These are phyloP conservation scores for Aspergillus nidulans DNA, from an alignment of 495 filamentous ascomycete genomes.

Conservation along the genomic window DNA sequence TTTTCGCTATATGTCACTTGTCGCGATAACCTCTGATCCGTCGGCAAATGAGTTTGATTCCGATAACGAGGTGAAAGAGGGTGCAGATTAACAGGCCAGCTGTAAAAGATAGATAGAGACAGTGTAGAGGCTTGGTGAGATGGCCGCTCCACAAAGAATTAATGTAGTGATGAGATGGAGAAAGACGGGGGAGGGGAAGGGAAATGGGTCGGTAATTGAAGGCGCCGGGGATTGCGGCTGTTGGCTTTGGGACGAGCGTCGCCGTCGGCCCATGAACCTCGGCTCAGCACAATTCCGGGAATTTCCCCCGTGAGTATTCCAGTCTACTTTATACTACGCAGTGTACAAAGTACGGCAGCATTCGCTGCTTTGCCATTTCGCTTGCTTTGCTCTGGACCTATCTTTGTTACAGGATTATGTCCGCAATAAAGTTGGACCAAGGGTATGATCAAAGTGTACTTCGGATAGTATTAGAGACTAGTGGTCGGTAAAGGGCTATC, in stretches of 20 bases:
- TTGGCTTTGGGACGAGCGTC: slow-evolving; percentile 1
- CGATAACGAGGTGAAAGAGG: neutral
- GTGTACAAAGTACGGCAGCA: no score
- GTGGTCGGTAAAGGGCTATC: no score
- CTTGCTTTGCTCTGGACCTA: no score
- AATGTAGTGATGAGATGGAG: slow-evolving; percentile 5
- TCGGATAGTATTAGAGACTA: no score
- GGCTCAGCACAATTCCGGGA: slow-evolving; percentile 12
- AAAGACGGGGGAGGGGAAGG: slow-evolving; percentile 12
- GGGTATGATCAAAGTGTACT: no score
- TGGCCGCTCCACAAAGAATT: slow-evolving; percentile 7
- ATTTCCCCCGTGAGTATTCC: slow-evolving; percentile 8
- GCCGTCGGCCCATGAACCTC: slow-evolving; percentile 19
- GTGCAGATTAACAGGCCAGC: slow-evolving; percentile 14
- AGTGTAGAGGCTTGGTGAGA: neutral
- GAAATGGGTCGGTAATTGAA: slow-evolving; percentile 23
- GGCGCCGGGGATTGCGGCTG: slow-evolving; percentile 11
- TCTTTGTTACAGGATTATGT: no score
- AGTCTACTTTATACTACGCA: neutral
- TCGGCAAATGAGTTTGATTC: slow-evolving; percentile 5
- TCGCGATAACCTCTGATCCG: neutral
- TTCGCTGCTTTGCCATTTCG: no score
- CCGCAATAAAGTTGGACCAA: no score
- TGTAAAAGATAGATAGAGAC: slow-evolving; percentile 1
- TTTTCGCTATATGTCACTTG: slow-evolving; percentile 29